phyloP scores from a whole-genome alignment of 2,329 filamentous ascomycete genomes.

The Diaporthe sp. region DNA sequence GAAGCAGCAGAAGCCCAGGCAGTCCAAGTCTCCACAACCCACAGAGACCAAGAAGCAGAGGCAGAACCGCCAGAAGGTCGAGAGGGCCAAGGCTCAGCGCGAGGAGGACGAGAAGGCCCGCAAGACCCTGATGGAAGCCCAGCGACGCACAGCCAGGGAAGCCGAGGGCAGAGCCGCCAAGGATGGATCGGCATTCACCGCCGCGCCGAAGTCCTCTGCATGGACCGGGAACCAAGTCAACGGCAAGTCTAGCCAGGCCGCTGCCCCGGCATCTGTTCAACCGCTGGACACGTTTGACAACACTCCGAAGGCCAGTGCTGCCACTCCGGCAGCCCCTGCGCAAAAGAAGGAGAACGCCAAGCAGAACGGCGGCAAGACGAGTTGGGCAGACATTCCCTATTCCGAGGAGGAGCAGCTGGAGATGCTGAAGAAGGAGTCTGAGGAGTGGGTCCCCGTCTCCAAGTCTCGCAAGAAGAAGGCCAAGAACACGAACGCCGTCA shows the following conservation, averaged over 20 bases:
- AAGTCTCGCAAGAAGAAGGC: constrained; percentile 59
- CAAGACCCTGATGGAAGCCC: constrained; percentile 82
- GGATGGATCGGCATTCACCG: constrained; percentile 77
- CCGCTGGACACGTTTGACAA: constrained; percentile 71
- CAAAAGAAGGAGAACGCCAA: constrained; percentile 52
- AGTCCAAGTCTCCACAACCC: constrained; percentile 73
- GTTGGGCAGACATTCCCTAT: constrained; percentile 66
- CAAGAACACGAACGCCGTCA: constrained; percentile 54
- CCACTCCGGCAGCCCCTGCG: constrained; percentile 50
- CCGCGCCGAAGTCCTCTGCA: constrained; percentile 56
- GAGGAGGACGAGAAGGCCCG: constrained; percentile 85
- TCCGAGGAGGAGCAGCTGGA: constrained; percentile 75
- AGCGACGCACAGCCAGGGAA: constrained; percentile 84
- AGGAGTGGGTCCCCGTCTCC: constrained; percentile 71
- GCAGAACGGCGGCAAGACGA: constrained; percentile 52
- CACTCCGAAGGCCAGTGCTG: constrained; percentile 51
- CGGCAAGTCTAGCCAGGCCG: constrained; percentile 58
- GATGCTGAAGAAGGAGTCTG: constrained; percentile 66
- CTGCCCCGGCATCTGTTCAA: constrained; percentile 56
- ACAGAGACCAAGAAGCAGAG: constrained; percentile 94
- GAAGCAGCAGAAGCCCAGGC: constrained; percentile 70
- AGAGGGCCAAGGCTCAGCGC: constrained; percentile 80
- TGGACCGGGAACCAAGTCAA: constrained; percentile 57
- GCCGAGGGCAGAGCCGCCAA: constrained; percentile 86
- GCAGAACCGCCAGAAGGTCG: constrained; percentile 90